Conservation (phyloP, 495 filamentous ascomycete species). For the Xylaria castorea region DNA sequence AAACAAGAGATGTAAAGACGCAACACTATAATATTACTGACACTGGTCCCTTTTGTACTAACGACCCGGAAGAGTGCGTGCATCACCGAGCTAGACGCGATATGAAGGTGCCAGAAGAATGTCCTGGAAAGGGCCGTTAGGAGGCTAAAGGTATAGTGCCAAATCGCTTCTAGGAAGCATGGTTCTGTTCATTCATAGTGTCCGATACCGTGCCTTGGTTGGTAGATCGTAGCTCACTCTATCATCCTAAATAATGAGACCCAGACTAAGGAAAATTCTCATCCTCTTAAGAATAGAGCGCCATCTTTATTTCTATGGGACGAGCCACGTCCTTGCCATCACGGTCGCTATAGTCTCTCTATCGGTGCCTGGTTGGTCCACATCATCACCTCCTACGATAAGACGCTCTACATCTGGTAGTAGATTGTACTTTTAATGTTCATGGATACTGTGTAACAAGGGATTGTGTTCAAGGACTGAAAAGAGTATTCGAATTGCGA, state of each 20-base stretch:
- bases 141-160: not conserved
- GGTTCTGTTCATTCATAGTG: not conserved
- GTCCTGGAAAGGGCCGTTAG: not conserved
- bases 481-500: too few species aligned
- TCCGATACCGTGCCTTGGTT: not conserved
- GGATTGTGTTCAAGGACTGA: too few species aligned
- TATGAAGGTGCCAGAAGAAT: not conserved
- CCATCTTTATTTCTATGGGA: not conserved
- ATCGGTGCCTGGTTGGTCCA: not conserved
- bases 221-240: not conserved
- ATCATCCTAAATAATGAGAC: not conserved
- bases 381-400: too few species aligned
- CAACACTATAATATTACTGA: not conserved
- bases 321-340: not conserved
- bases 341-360: not conserved
- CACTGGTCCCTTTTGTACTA: not conserved
- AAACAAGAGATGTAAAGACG: not conserved
- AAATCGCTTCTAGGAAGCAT: not conserved
- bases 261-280: not conserved
- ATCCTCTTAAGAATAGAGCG: not conserved
- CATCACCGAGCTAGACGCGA: not conserved
- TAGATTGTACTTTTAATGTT: not conserved
- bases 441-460: too few species aligned
- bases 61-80: not conserved
- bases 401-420: not conserved